Base-by-base conservation (phyloP, 1,284 basidiomycete species). In the Pholiota adiposa region DNA sequence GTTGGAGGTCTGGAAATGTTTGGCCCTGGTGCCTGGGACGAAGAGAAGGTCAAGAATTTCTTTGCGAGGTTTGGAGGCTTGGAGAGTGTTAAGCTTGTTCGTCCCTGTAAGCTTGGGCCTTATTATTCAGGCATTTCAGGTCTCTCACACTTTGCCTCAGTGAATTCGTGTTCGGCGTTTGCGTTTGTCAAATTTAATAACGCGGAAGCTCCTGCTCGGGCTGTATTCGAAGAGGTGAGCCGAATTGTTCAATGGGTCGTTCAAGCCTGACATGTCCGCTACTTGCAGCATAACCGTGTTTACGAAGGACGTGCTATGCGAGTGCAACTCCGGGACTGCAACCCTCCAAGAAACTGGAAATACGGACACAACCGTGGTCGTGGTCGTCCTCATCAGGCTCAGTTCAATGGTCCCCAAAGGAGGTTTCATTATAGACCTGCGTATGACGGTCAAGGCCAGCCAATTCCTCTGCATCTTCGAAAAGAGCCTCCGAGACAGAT, bases 131-230 rank as follows among this genome's bases (percentile, higher is more conserved):
- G 7, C 14, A 9, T 16, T 9, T 23, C 3, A 23, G 3, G 8
- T 25, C 27, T 31, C 16, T 7, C 38, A 41, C n/a, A 56, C 23
- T 34, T 51, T 63, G 38, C 59, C 38, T 51, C 51, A 90, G 88
- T 73, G 23, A 83, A 82, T 64, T 84, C 84, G 59, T 80, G 80
- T 63, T 80, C 85, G 18, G 87, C 85, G 1, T 92, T 91, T 68
- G 90, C 90, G 2, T 92, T 92, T 66, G 82, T 92, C 53, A 88
- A 82, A 67, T 92, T 86, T 67, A 75, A 83, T 58, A 83, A 85
- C 58, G 77, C 78, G 3, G 84, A 87, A 6, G 78, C 84, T 23
- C 82, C 89, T 29, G 77, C 78, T 21, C 83, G 79, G 53, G 90
- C 90, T 3, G 80, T 92, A 16, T 71, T 72, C 33, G 82, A 82